A percentile compares a stretch with the other conserved stretches of the same genome.
phyloP scores from a whole-genome alignment of 257 asterid genomes.

The Penstemon eatonii region DNA sequence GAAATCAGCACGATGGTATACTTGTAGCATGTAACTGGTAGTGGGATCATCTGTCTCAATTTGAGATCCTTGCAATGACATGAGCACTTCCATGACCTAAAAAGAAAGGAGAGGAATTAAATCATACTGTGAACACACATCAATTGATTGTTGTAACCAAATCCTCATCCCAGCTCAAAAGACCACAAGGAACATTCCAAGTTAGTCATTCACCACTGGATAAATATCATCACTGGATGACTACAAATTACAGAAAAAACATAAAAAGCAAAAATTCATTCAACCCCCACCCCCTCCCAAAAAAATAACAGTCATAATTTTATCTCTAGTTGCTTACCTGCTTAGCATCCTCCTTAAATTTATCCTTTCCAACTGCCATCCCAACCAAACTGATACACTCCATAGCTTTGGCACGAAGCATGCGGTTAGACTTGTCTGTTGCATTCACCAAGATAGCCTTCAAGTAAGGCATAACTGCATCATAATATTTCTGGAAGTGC shows the following conservation, averaged over 20 bases:
- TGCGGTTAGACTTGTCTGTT: slow-evolving; percentile 80
- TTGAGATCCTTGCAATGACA: slow-evolving; percentile 91
- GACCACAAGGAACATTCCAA: neutral
- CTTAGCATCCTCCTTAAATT: slow-evolving; percentile 84
- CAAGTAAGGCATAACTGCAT: slow-evolving; percentile 90
- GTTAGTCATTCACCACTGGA: no score
- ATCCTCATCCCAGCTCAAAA: neutral
- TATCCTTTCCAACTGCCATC: slow-evolving; percentile 95
- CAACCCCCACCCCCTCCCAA: neutral
- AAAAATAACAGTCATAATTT: slow-evolving; percentile 17
- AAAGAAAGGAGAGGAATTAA: slow-evolving; percentile 15
- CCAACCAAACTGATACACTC: slow-evolving; percentile 95
- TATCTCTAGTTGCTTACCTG: slow-evolving; percentile 49
- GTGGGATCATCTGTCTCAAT: slow-evolving; percentile 95
- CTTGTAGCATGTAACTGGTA: slow-evolving; percentile 93
- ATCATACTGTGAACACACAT: slow-evolving; percentile 12
- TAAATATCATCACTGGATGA: neutral
- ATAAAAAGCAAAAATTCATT: slow-evolving; percentile 10
- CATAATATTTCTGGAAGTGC: slow-evolving; percentile 83
- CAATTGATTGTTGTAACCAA: slow-evolving; percentile 2
- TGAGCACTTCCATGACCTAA: slow-evolving; percentile 92
- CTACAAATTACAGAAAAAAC: slow-evolving; percentile 4
- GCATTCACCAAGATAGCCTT: slow-evolving; percentile 85
- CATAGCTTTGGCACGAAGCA: slow-evolving; percentile 99
- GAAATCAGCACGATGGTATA: slow-evolving; percentile 29